Evolutionary conservation across 345 rosid species (phyloP).

Genomic region (Gossypium longicalyx): DNA sequence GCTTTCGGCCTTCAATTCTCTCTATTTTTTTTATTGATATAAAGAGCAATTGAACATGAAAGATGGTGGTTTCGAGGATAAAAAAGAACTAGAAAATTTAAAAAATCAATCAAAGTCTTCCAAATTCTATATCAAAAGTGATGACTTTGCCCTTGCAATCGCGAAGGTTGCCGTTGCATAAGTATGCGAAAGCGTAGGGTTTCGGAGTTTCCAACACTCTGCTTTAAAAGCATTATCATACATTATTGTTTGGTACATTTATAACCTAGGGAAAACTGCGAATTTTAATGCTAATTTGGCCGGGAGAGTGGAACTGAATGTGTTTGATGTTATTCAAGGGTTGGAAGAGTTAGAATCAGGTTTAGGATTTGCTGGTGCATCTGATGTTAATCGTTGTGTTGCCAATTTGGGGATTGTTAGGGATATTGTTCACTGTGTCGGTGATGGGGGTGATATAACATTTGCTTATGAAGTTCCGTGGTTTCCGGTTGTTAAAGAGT

Average conservation of each 20-base stretch:
- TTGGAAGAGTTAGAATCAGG: slow-evolving; percentile 60
- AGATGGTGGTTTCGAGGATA: slow-evolving; percentile 71
- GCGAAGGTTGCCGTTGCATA: slow-evolving; percentile 70
- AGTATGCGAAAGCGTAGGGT: slow-evolving; percentile 67
- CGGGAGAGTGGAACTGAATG: slow-evolving; percentile 59
- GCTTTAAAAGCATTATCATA: slow-evolving; percentile 66
- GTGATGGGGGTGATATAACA: slow-evolving; percentile 46
- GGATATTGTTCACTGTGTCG: slow-evolving; percentile 58
- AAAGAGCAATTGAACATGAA: slow-evolving; percentile 67
- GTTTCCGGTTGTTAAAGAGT: slow-evolving; percentile 55
- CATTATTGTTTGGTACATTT: slow-evolving; percentile 48
- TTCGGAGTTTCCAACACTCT: slow-evolving; percentile 67
- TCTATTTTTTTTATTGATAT: slow-evolving; percentile 34
- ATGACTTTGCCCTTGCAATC: slow-evolving; percentile 47
- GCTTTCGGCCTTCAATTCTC: background rate
- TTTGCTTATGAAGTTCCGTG: slow-evolving; percentile 61
- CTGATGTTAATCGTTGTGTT: slow-evolving; percentile 55
- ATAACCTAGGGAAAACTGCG: slow-evolving; percentile 53
- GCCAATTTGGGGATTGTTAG: slow-evolving; percentile 51
- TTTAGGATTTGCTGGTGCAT: slow-evolving; percentile 59
- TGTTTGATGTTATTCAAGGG: slow-evolving; percentile 63
- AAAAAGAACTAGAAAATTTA: slow-evolving; percentile 34
- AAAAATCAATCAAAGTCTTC: slow-evolving; percentile 5
- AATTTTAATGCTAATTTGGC: slow-evolving; percentile 52
- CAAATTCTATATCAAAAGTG: slow-evolving; percentile 10